These are phyloP conservation scores for Aspergillus conjunctus DNA, from an alignment of 495 filamentous ascomycete species.

Conservation along the genomic window DNA sequence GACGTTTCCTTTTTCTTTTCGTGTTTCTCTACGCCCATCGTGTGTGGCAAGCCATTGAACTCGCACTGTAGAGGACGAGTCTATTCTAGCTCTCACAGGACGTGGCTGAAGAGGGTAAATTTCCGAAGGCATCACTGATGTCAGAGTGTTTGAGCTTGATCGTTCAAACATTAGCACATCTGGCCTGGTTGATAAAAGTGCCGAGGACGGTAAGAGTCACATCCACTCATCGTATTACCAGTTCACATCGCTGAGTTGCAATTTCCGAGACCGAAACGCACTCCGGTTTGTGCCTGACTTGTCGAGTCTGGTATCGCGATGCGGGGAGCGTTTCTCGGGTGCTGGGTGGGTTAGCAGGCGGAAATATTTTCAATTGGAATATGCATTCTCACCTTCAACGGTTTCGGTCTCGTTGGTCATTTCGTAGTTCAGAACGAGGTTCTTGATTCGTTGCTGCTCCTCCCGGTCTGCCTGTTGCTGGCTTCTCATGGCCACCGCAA, in stretches of 20 bases:
- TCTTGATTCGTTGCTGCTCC: constrained; percentile 98
- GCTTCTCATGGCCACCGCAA: constrained; percentile 92
- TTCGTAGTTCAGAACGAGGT: constrained; percentile 94
- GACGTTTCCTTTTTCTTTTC: background rate
- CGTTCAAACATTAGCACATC: background rate
- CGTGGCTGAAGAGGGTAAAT: background rate
- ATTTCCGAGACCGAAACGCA: constrained; percentile 82
- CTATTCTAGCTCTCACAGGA: background rate
- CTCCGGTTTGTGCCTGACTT: constrained; percentile 70
- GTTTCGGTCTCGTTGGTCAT: constrained; percentile 74
- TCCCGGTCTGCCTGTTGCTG: constrained; percentile 93
- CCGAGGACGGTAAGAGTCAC: background rate
- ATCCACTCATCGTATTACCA: constrained; percentile 61
- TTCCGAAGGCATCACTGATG: background rate
- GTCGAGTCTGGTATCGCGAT: constrained; percentile 53
- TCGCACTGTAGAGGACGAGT: background rate
- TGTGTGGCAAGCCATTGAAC: background rate
- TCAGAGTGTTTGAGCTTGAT: background rate
- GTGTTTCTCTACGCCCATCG: background rate
- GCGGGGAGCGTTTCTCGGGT: constrained; percentile 43
- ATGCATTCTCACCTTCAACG: constrained; percentile 59
- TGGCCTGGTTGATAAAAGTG: background rate
- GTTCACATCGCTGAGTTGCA: constrained; percentile 95
- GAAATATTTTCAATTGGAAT: background rate
- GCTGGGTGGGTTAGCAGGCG: constrained; percentile 20